These are phyloP conservation scores for Pseudohalonectria lignicola DNA, from an alignment of 2,329 filamentous ascomycete species.

Conservation along the genomic window DNA sequence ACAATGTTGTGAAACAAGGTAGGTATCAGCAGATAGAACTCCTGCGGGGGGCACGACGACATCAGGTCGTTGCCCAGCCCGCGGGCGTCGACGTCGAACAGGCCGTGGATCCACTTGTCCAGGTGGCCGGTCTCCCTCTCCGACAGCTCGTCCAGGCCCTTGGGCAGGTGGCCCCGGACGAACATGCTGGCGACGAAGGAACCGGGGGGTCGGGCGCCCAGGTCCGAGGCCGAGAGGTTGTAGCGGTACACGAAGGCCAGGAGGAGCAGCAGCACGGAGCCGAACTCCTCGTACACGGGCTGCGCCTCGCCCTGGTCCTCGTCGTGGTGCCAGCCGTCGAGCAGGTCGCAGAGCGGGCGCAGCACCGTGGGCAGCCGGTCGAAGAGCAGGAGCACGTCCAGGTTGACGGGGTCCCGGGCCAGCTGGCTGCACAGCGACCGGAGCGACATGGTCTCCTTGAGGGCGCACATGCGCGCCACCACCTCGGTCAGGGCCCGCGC, in stretches of 20 bases:
- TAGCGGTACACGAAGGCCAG: slow-evolving; percentile 70
- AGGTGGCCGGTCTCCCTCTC: slow-evolving; percentile 56
- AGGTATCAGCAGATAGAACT: slow-evolving; percentile 70
- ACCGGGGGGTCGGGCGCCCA: slow-evolving; percentile 47
- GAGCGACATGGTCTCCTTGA: slow-evolving; percentile 70
- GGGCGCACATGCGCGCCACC: slow-evolving; percentile 56
- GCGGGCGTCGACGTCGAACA: slow-evolving; percentile 64
- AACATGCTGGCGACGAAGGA: slow-evolving; percentile 62
- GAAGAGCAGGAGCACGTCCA: slow-evolving; percentile 70
- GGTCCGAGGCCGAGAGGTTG: slow-evolving; percentile 49
- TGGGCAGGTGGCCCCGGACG: slow-evolving; percentile 44
- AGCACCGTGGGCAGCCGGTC: slow-evolving; percentile 59
- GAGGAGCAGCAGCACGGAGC: slow-evolving; percentile 62
- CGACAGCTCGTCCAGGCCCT: slow-evolving; percentile 47
- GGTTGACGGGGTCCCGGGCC: slow-evolving; percentile 57
- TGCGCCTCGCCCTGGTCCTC: slow-evolving; percentile 79
- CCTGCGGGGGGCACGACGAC: slow-evolving; percentile 70
- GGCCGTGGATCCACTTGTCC: slow-evolving; percentile 63
- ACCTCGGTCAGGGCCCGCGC: slow-evolving; percentile 67
- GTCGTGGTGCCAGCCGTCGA: slow-evolving; percentile 73
- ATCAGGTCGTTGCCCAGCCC: slow-evolving; percentile 72
- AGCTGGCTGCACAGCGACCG: slow-evolving; percentile 63
- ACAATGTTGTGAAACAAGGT: slow-evolving; percentile 69
- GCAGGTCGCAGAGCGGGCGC: slow-evolving; percentile 60
- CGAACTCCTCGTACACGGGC: slow-evolving; percentile 78